Percentiles rank a stretch among this genome's conserved stretches.
phyloP scores from a whole-genome alignment of 441 rosid species.

The Viola pubescens region DNA sequence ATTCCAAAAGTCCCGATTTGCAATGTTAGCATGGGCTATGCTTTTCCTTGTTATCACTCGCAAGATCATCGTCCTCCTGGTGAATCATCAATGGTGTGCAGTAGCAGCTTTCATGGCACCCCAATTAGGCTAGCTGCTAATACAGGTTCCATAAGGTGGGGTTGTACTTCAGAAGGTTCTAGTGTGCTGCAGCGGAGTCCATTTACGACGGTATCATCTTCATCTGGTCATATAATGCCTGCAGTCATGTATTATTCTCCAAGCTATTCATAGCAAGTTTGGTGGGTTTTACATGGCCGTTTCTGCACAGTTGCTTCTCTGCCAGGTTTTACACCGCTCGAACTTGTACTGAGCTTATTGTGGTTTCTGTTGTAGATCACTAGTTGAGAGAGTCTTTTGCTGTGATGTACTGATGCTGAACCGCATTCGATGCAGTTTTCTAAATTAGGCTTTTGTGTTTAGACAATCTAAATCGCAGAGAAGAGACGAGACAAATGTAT shows the following conservation, averaged over 20 bases:
- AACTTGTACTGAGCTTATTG: too few species aligned
- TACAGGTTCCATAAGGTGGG: slow-evolving; percentile 33
- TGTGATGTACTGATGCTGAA: too few species aligned
- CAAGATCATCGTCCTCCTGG: slow-evolving; percentile 22
- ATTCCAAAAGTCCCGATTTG: slow-evolving; percentile 19
- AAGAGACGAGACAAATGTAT: too few species aligned
- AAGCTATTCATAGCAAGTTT: slow-evolving; percentile 28
- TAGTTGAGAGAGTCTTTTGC: too few species aligned
- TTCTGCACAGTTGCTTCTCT: slow-evolving; percentile 8
- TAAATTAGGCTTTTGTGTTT: too few species aligned
- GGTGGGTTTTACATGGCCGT: slow-evolving; percentile 6
- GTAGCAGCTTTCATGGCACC: slow-evolving; percentile 18
- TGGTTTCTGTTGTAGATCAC: too few species aligned
- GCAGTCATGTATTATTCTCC: slow-evolving; percentile 27
- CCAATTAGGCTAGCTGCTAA: slow-evolving; percentile 22
- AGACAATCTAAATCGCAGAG: too few species aligned
- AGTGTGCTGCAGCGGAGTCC: slow-evolving; percentile 29
- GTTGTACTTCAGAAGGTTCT: slow-evolving; percentile 33
- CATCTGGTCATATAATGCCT: slow-evolving; percentile 26
- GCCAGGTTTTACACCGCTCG: background rate
- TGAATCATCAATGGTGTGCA: slow-evolving; percentile 16
- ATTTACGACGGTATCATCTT: slow-evolving; percentile 24
- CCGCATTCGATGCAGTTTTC: too few species aligned
- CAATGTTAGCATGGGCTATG: slow-evolving; percentile 14
- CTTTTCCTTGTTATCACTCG: slow-evolving; percentile 26